Percentiles rank a stretch among this genome's conserved stretches.
These are phyloP conservation scores for Aspergillus ustus DNA, from an alignment of 2,329 filamentous ascomycete species.

Conservation along the genomic window DNA sequence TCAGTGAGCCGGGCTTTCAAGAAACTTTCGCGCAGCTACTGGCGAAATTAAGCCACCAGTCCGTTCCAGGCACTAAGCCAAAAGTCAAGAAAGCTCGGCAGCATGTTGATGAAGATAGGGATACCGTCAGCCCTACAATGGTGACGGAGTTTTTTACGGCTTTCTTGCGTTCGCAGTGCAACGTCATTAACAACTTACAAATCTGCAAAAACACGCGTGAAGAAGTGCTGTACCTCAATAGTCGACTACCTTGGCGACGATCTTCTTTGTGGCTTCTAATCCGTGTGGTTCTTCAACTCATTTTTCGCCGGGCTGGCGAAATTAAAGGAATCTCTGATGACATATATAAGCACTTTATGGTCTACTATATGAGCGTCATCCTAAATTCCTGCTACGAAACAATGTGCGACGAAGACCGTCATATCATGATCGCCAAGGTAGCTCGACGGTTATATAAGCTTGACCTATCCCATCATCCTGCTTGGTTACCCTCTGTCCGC, in stretches of 20 bases:
- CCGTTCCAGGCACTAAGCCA: conserved; percentile 39
- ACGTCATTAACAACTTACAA: conserved; percentile 22
- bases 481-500: too few species aligned
- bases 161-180: conserved; percentile 49
- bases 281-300: conserved; percentile 37
- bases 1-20: conserved; percentile 31
- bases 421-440: too few species aligned
- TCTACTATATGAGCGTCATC: too few species aligned
- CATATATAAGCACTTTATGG: too few species aligned
- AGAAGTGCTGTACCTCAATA: conserved; percentile 53
- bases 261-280: conserved; percentile 58
- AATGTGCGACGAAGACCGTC: too few species aligned
- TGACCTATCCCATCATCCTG: too few species aligned
- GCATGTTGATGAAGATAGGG: conserved; percentile 49
- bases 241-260: conserved; percentile 25
- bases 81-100: conserved; percentile 45
- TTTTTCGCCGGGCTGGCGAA: too few species aligned
- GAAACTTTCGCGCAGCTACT: conserved; percentile 37
- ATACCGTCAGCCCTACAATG: conserved; percentile 55
- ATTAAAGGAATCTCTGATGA: neutral
- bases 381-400: neutral
- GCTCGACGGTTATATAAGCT: too few species aligned
- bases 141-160: conserved; percentile 58
- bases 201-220: conserved; percentile 61
- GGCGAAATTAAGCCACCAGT: conserved; percentile 42